Base-by-base conservation (phyloP, 371 early-diverging fungal genomes). In the Saksenaea oblongispora region DNA sequence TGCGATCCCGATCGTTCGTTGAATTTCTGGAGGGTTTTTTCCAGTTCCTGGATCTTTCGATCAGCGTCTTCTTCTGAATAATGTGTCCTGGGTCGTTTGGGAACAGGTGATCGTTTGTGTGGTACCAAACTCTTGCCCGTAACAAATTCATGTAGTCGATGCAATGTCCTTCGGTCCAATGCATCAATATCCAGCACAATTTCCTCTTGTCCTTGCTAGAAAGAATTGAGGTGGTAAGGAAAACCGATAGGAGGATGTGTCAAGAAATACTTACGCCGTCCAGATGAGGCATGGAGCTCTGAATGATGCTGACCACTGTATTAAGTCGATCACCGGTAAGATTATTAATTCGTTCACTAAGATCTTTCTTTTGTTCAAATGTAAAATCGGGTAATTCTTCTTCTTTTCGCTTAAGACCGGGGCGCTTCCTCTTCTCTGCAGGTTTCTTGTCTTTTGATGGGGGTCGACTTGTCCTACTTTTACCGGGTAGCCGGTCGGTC, bases 181-280 rank as follows among this genome's bases (percentile, higher is more conserved):
- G 92, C 77, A 64, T 95, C 95, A 71, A 98, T 95, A 67, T 98
- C 98, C 59, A 98, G 83, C 68, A 96, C 97, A 67, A 96, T 93
- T 72, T 94, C 95, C 31, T 93, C 94, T 63, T 90, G 81, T 11
- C 89, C 92, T 42, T 69, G 77, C 82, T 81, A 67, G n/a, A n/a
- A n/a, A n/a, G n/a, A n/a, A n/a, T n/a, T n/a, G n/a, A n/a, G n/a
- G n/a, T n/a, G n/a, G n/a, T n/a, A n/a, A n/a, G n/a, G n/a, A n/a
- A n/a, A n/a, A n/a, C n/a, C n/a, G n/a, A n/a, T n/a, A n/a, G n/a
- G n/a, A n/a, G n/a, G n/a, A n/a, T n/a, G n/a, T n/a, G n/a, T n/a
- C n/a, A n/a, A n/a, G n/a, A n/a, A n/a, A n/a, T n/a, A n/a, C 81
- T 78, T 78, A 83, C 85, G 18, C 85, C 89, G 59, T 85, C 79